Evolutionary conservation across 1,284 basidiomycete species (phyloP).

Genomic region (Anthracocystis panici-leucophaei): DNA sequence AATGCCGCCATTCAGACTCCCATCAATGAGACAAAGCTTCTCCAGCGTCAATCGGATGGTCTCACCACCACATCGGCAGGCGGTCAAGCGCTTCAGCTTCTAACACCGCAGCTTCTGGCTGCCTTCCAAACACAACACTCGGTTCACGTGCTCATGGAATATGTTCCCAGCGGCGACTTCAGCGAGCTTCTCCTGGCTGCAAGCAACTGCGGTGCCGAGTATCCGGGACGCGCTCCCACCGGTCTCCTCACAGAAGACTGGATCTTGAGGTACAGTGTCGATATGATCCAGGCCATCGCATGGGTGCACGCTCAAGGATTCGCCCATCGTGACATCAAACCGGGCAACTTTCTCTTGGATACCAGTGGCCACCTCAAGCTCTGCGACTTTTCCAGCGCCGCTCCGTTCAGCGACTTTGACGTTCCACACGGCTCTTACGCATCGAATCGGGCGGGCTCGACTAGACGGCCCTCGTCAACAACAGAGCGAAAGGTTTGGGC

Average conservation of each 20-base stretch:
- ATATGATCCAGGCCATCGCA: constrained; percentile 66
- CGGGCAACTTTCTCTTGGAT: constrained; percentile 66
- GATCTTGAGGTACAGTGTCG: constrained; percentile 59
- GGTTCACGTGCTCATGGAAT: constrained; percentile 68
- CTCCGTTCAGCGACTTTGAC: constrained; percentile 61
- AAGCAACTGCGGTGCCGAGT: constrained; percentile 43
- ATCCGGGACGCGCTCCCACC: constrained; percentile 54
- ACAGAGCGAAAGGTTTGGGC: constrained; percentile 55
- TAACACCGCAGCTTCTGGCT: constrained; percentile 61
- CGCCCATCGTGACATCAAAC: constrained; percentile 68
- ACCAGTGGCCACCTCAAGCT: constrained; percentile 64
- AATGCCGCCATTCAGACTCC: constrained; percentile 62
- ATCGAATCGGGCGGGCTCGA: background rate
- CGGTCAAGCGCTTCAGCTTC: constrained; percentile 11
- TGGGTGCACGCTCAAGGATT: constrained; percentile 65
- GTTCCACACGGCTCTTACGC: background rate
- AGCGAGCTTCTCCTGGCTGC: constrained; percentile 64
- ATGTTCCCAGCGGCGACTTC: constrained; percentile 67
- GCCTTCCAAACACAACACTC: constrained; percentile 63
- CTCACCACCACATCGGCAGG: background rate
- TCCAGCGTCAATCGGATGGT: constrained; percentile 29
- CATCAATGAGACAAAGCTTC: constrained; percentile 57
- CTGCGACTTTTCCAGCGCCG: constrained; percentile 68
- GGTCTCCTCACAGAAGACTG: constrained; percentile 62
- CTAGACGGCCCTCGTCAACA: background rate